Conservation (phyloP, 1,284 basidiomycete species). For the Moesziomyces antarcticus region DNA sequence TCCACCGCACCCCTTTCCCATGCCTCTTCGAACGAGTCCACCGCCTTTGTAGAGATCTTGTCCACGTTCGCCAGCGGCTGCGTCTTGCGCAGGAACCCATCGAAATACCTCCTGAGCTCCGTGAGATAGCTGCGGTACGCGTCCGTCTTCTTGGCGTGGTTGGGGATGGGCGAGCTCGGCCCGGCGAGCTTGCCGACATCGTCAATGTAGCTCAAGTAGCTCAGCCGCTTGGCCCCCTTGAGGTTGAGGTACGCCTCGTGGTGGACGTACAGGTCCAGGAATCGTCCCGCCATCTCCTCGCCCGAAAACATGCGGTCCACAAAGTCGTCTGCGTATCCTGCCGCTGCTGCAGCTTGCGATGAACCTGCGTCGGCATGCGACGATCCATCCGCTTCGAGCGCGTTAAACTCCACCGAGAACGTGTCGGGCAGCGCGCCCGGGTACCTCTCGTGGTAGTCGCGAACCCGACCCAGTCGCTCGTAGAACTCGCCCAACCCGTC, state of each 20-base stretch:
- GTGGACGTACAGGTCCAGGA: conserved; percentile 89
- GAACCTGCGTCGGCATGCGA: conserved; percentile 28
- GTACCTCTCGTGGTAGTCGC: conserved; percentile 95
- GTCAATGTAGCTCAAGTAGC: conserved; percentile 85
- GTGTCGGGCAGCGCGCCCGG: conserved; percentile 75
- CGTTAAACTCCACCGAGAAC: conserved; percentile 60
- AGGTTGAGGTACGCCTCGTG: conserved; percentile 88
- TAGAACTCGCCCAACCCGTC: conserved; percentile 76
- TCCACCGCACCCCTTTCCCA: conserved; percentile 83
- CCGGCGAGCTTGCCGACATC: conserved; percentile 73
- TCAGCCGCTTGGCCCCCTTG: conserved; percentile 79
- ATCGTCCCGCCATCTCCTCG: conserved; percentile 93
- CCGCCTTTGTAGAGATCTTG: conserved; percentile 75
- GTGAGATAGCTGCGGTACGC: conserved; percentile 57
- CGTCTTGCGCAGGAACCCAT: conserved; percentile 86
- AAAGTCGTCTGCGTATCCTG: conserved; percentile 24
- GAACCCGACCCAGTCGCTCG: conserved; percentile 88
- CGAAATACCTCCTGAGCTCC: conserved; percentile 81
- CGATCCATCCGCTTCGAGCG: conserved; percentile 43
- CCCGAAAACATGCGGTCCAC: conserved; percentile 71
- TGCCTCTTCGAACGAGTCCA: conserved; percentile 78
- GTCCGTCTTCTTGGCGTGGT: conserved; percentile 56
- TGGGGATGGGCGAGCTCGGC: conserved; percentile 35
- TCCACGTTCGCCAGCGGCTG: conserved; percentile 87
- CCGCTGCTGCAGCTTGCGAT: conserved; percentile 25